phyloP scores from a whole-genome alignment of 169 alveolate species.

The Cryptosporidium tyzzeri region DNA sequence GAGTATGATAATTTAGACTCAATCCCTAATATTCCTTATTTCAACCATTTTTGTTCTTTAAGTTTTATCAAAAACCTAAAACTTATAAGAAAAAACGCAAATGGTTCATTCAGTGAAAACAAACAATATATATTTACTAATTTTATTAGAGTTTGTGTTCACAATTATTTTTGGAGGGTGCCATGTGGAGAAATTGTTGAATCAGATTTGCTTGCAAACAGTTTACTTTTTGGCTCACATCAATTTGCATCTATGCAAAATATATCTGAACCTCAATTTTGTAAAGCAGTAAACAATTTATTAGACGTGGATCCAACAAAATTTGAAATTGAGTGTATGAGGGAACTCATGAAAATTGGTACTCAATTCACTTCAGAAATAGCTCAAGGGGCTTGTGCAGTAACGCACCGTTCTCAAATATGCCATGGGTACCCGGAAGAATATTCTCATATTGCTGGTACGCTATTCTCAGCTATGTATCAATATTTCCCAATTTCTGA shows the following conservation, averaged over 20 bases:
- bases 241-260: slow-evolving; percentile 27
- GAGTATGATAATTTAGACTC: slow-evolving; percentile 13
- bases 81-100: background rate
- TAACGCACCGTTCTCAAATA: slow-evolving; percentile 22
- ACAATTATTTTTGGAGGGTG: slow-evolving; percentile 66
- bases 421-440: slow-evolving; percentile 69
- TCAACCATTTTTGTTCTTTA: slow-evolving; percentile 45
- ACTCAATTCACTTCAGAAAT: slow-evolving; percentile 44
- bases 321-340: slow-evolving; percentile 40
- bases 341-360: slow-evolving; percentile 53
- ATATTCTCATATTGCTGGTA: slow-evolving; percentile 45
- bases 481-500: slow-evolving; percentile 10
- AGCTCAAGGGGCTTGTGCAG: slow-evolving; percentile 42
- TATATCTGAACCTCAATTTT: slow-evolving; percentile 44
- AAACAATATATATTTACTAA: slow-evolving; percentile 18
- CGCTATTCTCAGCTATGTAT: slow-evolving; percentile 36
- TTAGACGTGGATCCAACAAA: slow-evolving; percentile 33
- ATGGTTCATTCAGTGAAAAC: background rate
- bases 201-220: slow-evolving; percentile 61
- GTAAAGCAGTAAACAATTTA: slow-evolving; percentile 45
- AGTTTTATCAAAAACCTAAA: slow-evolving; percentile 22
- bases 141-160: slow-evolving; percentile 58
- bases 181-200: slow-evolving; percentile 61
- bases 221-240: slow-evolving; percentile 54
- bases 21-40: slow-evolving; percentile 47